Evolutionary conservation across 495 filamentous ascomycete species (phyloP), one percentile per base, ranked within the genome.

Genomic region (Hypoxylon cercidicola): DNA sequence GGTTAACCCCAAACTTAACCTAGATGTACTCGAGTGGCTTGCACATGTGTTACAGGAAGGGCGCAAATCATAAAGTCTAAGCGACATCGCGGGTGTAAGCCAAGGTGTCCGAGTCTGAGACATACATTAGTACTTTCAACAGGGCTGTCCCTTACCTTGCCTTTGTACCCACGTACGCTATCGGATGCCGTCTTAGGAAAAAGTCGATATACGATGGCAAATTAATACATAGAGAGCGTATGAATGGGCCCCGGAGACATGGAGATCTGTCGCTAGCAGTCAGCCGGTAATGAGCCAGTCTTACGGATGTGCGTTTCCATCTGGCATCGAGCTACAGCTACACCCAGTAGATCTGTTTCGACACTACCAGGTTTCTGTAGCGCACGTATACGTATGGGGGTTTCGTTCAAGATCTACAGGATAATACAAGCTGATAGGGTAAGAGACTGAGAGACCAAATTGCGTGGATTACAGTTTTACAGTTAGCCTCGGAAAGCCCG

Each of bases 1-100:
- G 16, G 40, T 19, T 15, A 40, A 60, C 50, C 55, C 62, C 55
- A 60, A 60, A 65, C 55, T 48, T 44, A 60, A 65, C 55, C 54
- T 44, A 41, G 60, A 52, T 54, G 62, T 44, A 11, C 30, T 32
- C 7, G 30, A 32, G 30, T 32, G 30, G 30, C 30, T 32, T 32
- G 30, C 30, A 32, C 3, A 32, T 32, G 30, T 32, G 30, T 10
- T 16, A 25, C 15, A 40, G 13, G 3, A 40, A 32, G 30, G 30
- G 30, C 30, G 30, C 15, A 3, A 40, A 40, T 40, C 37, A 40
- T 40, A 20, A 34, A 25, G 23, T 9, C 4, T 21, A 30, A 58
- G 55, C 55, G 55, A 58, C 44, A 58, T 58, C 55, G 55, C 55
- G 25, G 55, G 13, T 9, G 21, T 8, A 28, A 34, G 48, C 20